Evolutionary conservation across 1,284 basidiomycete species (phyloP).

Genomic region (Leucoagaricus sp.): DNA sequence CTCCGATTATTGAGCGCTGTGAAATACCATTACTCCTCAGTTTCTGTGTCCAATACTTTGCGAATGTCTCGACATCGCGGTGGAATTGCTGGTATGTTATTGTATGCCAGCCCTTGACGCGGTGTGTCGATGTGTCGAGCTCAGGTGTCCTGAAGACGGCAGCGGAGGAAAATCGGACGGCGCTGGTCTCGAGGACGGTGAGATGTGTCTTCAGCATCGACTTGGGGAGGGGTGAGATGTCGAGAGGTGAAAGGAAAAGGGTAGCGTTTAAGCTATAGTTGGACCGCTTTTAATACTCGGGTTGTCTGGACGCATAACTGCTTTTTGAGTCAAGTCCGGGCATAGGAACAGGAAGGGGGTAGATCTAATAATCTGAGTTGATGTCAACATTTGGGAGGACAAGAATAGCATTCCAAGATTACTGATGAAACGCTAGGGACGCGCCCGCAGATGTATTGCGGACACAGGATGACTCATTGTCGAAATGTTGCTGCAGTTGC

Average conservation of each 20-base stretch:
- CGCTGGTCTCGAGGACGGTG: conserved; percentile 40
- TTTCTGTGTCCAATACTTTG: conserved; percentile 49
- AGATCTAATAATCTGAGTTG: conserved; percentile 28
- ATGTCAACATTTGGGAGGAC: conserved; percentile 26
- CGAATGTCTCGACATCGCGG: conserved; percentile 31
- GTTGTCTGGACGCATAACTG: conserved; percentile 16
- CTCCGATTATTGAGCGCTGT: conserved; percentile 58
- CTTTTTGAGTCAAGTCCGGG: conserved; percentile 32
- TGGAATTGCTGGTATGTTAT: conserved; percentile 36
- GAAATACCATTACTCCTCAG: conserved; percentile 46
- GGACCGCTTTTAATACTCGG: conserved; percentile 17
- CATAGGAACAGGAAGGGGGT: conserved; percentile 23
- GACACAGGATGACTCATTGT: conserved; percentile 30
- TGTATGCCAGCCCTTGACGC: conserved; percentile 34
- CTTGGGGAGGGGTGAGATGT: conserved; percentile 19
- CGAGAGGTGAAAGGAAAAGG: conserved; percentile 19
- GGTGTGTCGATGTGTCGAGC: conserved; percentile 31
- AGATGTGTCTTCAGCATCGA: conserved; percentile 44
- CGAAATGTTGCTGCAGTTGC: conserved; percentile 8
- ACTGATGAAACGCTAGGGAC: conserved; percentile 32
- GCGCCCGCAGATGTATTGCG: conserved; percentile 33
- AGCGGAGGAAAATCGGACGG: conserved; percentile 30
- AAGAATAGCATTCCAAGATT: conserved; percentile 30
- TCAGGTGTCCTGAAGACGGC: conserved; percentile 41
- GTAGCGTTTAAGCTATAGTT: conserved; percentile 1